These are phyloP conservation scores for Teunomyces atbi DNA, from an alignment of 805 yeast species.

Conservation along the genomic window DNA sequence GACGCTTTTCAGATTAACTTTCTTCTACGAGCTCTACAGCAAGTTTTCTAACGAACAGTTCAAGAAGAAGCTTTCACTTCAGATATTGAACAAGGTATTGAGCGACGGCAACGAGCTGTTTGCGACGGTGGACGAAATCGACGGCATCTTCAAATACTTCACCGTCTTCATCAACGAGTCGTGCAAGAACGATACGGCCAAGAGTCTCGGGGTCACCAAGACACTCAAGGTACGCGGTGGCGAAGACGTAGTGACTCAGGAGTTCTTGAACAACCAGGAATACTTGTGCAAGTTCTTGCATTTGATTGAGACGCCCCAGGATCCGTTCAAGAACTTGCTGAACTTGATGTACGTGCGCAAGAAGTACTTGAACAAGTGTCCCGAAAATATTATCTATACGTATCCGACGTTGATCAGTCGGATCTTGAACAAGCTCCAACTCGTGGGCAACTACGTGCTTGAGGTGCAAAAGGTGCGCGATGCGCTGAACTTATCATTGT, in stretches of 20 bases:
- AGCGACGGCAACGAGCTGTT: constrained; percentile 31
- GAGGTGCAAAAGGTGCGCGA: constrained; percentile 29
- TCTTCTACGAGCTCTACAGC: constrained; percentile 52
- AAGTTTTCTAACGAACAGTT: constrained; percentile 49
- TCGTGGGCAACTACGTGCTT: constrained; percentile 30
- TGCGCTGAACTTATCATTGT: constrained; percentile 19
- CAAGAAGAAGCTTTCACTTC: constrained; percentile 58
- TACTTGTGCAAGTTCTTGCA: constrained; percentile 69
- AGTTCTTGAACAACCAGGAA: constrained; percentile 51
- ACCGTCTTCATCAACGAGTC: constrained; percentile 49
- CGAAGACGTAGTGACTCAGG: constrained; percentile 30
- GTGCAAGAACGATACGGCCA: constrained; percentile 30
- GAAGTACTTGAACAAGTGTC: constrained; percentile 53
- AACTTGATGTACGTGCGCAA: constrained; percentile 36
- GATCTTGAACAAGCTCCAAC: constrained; percentile 58
- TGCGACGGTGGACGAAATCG: constrained; percentile 46
- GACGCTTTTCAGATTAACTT: constrained; percentile 43
- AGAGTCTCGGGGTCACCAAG: constrained; percentile 39
- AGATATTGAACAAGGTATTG: constrained; percentile 59
- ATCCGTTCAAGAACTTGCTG: constrained; percentile 38
- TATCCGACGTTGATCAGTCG: constrained; percentile 73
- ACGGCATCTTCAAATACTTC: constrained; percentile 59
- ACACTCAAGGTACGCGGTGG: constrained; percentile 29
- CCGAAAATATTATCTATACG: constrained; percentile 56
- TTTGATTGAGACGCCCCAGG: constrained; percentile 48